phyloP scores from a whole-genome alignment of 2,329 filamentous ascomycete species.

The Stemphylium lycopersici region DNA sequence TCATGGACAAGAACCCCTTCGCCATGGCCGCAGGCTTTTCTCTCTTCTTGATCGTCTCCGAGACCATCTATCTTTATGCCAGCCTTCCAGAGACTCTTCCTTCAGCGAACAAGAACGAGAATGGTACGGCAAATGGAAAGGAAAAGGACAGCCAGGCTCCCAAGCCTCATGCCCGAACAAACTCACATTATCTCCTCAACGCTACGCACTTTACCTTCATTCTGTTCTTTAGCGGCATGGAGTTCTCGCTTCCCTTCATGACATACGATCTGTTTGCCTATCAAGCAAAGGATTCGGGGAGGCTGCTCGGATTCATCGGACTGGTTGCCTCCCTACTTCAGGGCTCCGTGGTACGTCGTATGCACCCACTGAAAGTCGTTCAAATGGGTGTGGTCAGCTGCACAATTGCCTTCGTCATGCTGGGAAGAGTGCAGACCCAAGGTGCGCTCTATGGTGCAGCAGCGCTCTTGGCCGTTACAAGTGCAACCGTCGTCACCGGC shows the following conservation, averaged over 20 bases:
- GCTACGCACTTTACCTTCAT: constrained; percentile 87
- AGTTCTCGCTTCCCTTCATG: constrained; percentile 97
- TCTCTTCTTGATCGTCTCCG: constrained; percentile 79
- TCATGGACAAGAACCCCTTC: constrained; percentile 88
- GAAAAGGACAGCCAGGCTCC: constrained; percentile 22
- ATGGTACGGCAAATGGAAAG: constrained; percentile 27
- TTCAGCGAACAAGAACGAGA: constrained; percentile 35
- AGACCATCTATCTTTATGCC: constrained; percentile 86
- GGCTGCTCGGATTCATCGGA: constrained; percentile 87
- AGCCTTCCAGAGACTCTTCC: constrained; percentile 87
- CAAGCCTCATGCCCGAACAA: constrained; percentile 63
- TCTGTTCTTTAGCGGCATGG: constrained; percentile 97
- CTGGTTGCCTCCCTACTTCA: constrained; percentile 91
- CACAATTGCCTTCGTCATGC: constrained; percentile 77
- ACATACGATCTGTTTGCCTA: constrained; percentile 93
- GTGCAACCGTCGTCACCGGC: constrained; percentile 91
- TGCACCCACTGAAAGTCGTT: constrained; percentile 80
- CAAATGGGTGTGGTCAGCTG: constrained; percentile 80
- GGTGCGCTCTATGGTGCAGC: constrained; percentile 79
- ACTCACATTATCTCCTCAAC: constrained; percentile 83
- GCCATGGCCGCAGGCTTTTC: constrained; percentile 90
- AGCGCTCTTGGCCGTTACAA: constrained; percentile 84
- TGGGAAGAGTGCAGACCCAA: constrained; percentile 72
- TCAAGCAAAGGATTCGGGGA: constrained; percentile 78
- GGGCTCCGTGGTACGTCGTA: constrained; percentile 84